phyloP scores from a whole-genome alignment of 208 protist genomes.

The Leishmania major region DNA sequence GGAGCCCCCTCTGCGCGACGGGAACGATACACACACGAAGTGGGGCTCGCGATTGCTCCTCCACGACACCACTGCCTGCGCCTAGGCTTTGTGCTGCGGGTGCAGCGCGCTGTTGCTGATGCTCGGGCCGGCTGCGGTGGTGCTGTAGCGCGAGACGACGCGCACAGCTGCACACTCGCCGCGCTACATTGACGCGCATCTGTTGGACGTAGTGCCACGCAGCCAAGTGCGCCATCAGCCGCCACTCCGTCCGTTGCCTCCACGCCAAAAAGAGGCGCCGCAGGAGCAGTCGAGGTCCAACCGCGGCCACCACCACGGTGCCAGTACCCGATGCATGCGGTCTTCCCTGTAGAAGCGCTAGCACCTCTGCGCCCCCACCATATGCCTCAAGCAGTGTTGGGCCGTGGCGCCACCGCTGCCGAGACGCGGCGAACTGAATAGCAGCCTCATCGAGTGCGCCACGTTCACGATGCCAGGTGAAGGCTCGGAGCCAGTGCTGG shows the following conservation, averaged over 20 bases:
- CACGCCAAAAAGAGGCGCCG: conserved; percentile 34
- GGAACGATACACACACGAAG: conserved; percentile 8
- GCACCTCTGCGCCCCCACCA: neutral
- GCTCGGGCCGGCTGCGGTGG: conserved; percentile 7
- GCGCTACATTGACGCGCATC: conserved; percentile 25
- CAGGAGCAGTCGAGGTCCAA: conserved; percentile 21
- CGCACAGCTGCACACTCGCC: conserved; percentile 3
- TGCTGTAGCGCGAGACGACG: conserved; percentile 16
- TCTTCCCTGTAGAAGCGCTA: conserved; percentile 19
- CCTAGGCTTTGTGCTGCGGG: neutral
- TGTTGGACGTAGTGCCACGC: conserved; percentile 25
- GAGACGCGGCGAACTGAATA: conserved; percentile 13
- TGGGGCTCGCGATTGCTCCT: conserved; percentile 6
- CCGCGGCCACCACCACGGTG: conserved; percentile 17
- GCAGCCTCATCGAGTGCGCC: conserved; percentile 22
- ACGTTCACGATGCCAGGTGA: conserved; percentile 27
- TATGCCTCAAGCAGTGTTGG: neutral
- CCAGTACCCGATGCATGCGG: neutral
- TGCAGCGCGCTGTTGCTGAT: neutral
- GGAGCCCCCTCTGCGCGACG: neutral
- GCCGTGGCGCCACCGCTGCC: neutral
- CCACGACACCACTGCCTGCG: neutral
- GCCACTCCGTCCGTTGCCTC: conserved; percentile 42
- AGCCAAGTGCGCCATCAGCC: conserved; percentile 42
- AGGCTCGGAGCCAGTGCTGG: conserved; percentile 27